phyloP scores from a whole-genome alignment of 169 alveolate genomes.

The Eimeria tenella region DNA sequence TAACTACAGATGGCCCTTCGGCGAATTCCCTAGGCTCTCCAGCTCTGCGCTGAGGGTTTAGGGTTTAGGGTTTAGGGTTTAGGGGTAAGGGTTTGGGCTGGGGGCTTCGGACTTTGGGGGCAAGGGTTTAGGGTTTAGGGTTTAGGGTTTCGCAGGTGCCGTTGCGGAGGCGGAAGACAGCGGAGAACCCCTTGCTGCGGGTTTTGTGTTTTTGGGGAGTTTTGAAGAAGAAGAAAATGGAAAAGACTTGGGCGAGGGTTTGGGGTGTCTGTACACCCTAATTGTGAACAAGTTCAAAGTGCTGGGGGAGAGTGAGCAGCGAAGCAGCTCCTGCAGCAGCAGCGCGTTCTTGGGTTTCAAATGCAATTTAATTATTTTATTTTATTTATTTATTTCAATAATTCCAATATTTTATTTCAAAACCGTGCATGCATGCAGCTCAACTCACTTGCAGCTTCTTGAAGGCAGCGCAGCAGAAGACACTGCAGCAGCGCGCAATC shows the following conservation, averaged over 20 bases:
- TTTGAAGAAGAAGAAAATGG: not conserved
- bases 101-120: not conserved
- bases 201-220: not conserved
- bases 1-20: not conserved
- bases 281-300: not conserved
- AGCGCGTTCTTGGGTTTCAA: too few species aligned
- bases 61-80: slow-evolving; percentile 21
- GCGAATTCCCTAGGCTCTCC: not conserved
- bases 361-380: not conserved
- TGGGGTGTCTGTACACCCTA: not conserved
- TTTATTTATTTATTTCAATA: too few species aligned
- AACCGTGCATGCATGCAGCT: not conserved
- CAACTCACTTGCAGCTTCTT: too few species aligned
- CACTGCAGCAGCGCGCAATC: too few species aligned
- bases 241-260: not conserved
- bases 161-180: not conserved
- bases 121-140: not conserved
- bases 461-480: too few species aligned
- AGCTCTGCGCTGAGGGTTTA: not conserved
- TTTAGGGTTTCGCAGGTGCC: not conserved
- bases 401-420: too few species aligned
- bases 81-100: not conserved
- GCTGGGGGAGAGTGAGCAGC: not conserved
- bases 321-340: too few species aligned
- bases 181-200: not conserved